A percentile compares a stretch with the other conserved stretches of the same genome.
phyloP scores from a whole-genome alignment of 1,284 basidiomycete genomes.

The Sanguinoderma infundibulare region DNA sequence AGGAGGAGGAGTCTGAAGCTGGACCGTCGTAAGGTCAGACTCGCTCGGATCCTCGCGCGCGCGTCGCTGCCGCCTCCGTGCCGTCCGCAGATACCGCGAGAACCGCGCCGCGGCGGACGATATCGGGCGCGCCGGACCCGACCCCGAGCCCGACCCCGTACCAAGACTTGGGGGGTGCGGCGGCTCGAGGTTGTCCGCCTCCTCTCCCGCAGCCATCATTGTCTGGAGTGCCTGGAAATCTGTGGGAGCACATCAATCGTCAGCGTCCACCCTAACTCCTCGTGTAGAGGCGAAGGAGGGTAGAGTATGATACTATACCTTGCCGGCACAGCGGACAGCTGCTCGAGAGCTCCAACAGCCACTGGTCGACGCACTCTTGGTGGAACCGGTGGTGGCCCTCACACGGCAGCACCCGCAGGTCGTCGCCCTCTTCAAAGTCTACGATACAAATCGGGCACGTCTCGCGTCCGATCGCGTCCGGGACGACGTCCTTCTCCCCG shows the following conservation, averaged over 20 bases:
- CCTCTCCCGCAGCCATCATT: slow-evolving; percentile 44
- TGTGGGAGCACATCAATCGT: slow-evolving; percentile 22
- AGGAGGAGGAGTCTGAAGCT: too few relatives aligned
- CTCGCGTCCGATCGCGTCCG: slow-evolving; percentile 74
- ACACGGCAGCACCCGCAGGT: slow-evolving; percentile 87
- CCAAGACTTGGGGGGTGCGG: slow-evolving; percentile 17
- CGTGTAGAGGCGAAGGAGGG: background rate
- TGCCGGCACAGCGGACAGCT: slow-evolving; percentile 92
- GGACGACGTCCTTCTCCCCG: slow-evolving; percentile 48
- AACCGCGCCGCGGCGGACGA: slow-evolving; percentile 49
- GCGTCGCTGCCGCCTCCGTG: slow-evolving; percentile 43
- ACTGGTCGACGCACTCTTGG: slow-evolving; percentile 80
- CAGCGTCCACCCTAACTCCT: background rate
- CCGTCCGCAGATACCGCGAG: slow-evolving; percentile 71
- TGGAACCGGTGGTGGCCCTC: slow-evolving; percentile 91
- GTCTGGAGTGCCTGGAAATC: slow-evolving; percentile 55
- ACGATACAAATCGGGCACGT: slow-evolving; percentile 94
- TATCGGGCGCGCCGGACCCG: slow-evolving; percentile 30
- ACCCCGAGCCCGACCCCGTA: background rate
- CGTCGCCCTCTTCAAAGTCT: slow-evolving; percentile 92
- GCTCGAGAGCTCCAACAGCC: slow-evolving; percentile 88
- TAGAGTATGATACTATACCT: slow-evolving; percentile 48
- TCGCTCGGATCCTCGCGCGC: slow-evolving; percentile 28
- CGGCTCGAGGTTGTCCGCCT: slow-evolving; percentile 33
- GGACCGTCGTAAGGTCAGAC: slow-evolving; percentile 35